phyloP scores from a whole-genome alignment of 73 alveolate species.

The Paramecium tetraurelia region DNA sequence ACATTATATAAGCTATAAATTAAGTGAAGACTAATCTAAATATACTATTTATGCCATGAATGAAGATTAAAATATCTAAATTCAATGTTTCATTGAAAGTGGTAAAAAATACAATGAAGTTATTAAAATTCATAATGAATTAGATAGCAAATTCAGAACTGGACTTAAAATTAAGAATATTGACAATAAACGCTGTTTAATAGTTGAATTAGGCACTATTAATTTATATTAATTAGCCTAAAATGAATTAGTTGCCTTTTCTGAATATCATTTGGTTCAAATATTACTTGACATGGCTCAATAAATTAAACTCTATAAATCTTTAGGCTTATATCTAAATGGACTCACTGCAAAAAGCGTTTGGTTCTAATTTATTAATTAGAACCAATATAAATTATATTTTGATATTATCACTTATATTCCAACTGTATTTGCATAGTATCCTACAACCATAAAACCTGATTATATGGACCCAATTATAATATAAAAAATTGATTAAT shows the following conservation, averaged over 20 bases:
- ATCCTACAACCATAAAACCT: conserved; percentile 31
- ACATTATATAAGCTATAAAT: neutral
- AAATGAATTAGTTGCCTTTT: neutral
- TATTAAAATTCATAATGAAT: neutral
- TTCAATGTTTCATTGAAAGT: neutral
- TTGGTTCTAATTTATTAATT: neutral
- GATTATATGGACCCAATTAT: conserved; percentile 36
- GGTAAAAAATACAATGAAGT: neutral
- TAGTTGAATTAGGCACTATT: neutral
- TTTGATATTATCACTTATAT: conserved; percentile 14
- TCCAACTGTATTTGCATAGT: neutral
- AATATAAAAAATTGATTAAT: neutral
- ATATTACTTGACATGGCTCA: neutral
- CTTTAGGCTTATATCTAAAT: neutral
- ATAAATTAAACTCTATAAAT: neutral
- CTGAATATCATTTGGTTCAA: neutral
- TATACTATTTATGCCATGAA: neutral
- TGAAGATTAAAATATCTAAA: neutral
- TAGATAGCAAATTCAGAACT: neutral
- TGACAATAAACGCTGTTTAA: neutral
- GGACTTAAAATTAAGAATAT: neutral
- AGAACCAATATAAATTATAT: neutral
- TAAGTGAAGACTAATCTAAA: neutral
- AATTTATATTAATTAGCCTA: neutral
- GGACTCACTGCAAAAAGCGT: neutral